phyloP scores from a whole-genome alignment of 2,329 filamentous ascomycete species.

The Trichoderma guizhouense region DNA sequence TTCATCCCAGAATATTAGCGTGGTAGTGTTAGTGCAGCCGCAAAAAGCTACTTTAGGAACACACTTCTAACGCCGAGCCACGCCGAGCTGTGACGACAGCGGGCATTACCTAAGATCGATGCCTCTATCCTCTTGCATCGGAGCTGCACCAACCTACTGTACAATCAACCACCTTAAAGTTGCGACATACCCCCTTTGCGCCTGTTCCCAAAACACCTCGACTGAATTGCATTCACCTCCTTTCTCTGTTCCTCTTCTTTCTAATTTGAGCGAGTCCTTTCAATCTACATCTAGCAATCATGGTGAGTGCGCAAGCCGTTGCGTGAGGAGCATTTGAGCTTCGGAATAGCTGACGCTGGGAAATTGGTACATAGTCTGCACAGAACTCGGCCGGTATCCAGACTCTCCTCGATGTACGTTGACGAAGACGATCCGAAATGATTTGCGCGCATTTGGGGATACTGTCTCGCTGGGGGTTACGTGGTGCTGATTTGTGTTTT shows the following conservation, averaged over 20 bases:
- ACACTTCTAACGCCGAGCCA: conserved; percentile 3
- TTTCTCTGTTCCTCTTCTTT: background rate
- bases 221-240: background rate
- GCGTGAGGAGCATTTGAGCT: background rate
- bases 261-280: background rate
- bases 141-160: background rate
- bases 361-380: conserved; percentile 65
- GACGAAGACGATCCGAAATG: background rate
- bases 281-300: background rate
- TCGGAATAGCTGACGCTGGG: background rate
- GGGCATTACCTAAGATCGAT: conserved; percentile 14
- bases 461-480: background rate
- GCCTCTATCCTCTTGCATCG: background rate
- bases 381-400: conserved; percentile 99
- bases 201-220: background rate
- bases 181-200: background rate
- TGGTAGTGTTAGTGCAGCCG: background rate
- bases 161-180: background rate
- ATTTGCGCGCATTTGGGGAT: background rate
- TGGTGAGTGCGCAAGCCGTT: background rate
- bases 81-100: conserved; percentile 18
- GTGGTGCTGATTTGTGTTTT: conserved; percentile 7
- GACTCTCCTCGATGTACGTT: conserved; percentile 91
- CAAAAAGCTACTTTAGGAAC: background rate
- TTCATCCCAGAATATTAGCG: rapidly evolving